Conservation (phyloP, 192 early-diverging fungal genomes). For the Diversispora eburnea region DNA sequence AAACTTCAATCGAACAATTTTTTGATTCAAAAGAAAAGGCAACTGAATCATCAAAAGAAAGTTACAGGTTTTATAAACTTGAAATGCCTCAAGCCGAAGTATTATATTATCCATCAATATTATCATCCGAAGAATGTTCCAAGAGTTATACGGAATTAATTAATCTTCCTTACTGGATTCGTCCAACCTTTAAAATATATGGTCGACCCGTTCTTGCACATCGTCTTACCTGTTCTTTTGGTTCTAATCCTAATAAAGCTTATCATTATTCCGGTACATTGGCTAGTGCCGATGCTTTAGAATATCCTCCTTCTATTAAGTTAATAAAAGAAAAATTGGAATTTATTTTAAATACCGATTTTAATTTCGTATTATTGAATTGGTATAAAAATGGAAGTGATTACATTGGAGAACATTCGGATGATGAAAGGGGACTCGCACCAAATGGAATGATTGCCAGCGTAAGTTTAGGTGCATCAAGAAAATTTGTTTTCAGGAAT, state of each 20-base stretch:
- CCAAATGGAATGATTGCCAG: constrained; percentile 6
- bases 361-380: constrained; percentile 29
- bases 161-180: constrained; percentile 21
- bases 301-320: constrained; percentile 6
- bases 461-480: constrained; percentile 21
- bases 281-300: not conserved
- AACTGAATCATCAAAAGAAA: no score
- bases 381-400: constrained; percentile 26
- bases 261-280: constrained; percentile 23
- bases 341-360: constrained; percentile 2
- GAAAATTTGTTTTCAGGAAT: constrained; percentile 23
- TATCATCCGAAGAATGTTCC: not conserved
- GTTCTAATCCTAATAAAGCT: constrained; percentile 15
- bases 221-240: constrained; percentile 17
- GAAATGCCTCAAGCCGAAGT: constrained; percentile 12
- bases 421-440: constrained; percentile 16
- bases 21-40: no score
- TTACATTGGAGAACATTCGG: constrained; percentile 25
- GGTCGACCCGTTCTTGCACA: constrained; percentile 9
- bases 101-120: constrained; percentile 9
- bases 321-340: constrained; percentile 19
- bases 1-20: no score
- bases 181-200: constrained; percentile 23
- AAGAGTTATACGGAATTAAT: constrained; percentile 3
- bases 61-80: not conserved